Base-by-base conservation (phyloP, 768 basidiomycete genomes). In the Podaxis sp. region DNA sequence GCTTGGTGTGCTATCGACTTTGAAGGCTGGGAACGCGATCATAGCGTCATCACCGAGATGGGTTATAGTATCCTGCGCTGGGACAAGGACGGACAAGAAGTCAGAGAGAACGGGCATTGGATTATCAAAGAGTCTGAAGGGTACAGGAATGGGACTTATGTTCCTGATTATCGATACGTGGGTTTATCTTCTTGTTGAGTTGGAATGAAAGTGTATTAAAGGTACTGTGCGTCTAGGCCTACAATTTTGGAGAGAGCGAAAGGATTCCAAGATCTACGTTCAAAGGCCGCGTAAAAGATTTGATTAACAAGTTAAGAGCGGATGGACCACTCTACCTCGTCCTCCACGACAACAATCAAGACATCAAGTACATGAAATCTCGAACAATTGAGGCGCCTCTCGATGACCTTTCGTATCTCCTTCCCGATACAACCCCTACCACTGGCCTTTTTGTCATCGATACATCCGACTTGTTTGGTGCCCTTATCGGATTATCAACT, bases 1-100 rank as follows among this genome's bases (percentile, higher is more conserved):
- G 81, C 82, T 3, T 93, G 90, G 89, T 82, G 82, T 67, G 84
- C 91, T 14, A 72, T 93, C 54, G 93, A 94, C 70, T 87, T 94
- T 63, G 93, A 94, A 72, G 83, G 81, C 16, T 94, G 91, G 91
- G 93, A 95, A 68, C 71, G 72, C 44, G 89, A 91, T 46, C 89
- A 91, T 66, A 81, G 74, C 0, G 63, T 87, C 21, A 76, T 93
- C 63, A 92, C 90, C 25, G 93, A 95, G 69, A 88, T 91, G 65
- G 93, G 93, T n/a, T 93, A 84, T 80, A 84, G 85, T 65, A 67
- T 76, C 7, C 65, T 87, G 32, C 76, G 73, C 7, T 91, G 87
- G 84, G 50, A 60, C n/a, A 74, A 82, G 52, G 74, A 80, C 25
- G 85, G 79, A 3, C 46, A 75, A 44, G 77, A 76, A 67, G 66